phyloP scores from a whole-genome alignment of 1,284 basidiomycete species.

The Malassezia psittaci region DNA sequence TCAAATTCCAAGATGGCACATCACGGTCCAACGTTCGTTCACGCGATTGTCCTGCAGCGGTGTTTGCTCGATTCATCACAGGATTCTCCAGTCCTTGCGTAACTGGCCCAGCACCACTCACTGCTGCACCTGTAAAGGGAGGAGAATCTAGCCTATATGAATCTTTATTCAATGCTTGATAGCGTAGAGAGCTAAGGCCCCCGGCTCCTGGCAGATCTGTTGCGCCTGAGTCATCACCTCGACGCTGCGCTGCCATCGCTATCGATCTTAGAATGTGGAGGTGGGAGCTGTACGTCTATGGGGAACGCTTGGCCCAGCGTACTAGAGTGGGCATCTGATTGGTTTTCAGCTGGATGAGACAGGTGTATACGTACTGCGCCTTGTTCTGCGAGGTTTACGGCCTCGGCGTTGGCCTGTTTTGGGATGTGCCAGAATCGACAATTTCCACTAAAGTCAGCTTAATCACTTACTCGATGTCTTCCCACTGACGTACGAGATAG shows the following conservation, averaged over 20 bases:
- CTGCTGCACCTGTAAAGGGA: conserved; percentile 43
- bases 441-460: conserved; percentile 23
- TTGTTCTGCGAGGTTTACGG: conserved; percentile 28
- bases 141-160: conserved; percentile 46
- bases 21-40: conserved; percentile 20
- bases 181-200: conserved; percentile 25
- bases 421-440: conserved; percentile 42
- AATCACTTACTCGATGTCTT: conserved; percentile 32
- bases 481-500: conserved; percentile 29
- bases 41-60: not conserved
- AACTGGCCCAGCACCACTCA: conserved; percentile 29
- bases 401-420: conserved; percentile 23
- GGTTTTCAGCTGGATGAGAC: conserved; percentile 22
- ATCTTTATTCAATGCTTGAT: conserved; percentile 38
- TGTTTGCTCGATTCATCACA: not conserved
- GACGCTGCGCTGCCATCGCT: not conserved
- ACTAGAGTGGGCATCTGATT: conserved; percentile 34
- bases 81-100: conserved; percentile 18
- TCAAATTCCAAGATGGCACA: conserved; percentile 29
- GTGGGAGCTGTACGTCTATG: not conserved
- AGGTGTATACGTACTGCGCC: conserved; percentile 22
- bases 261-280: not conserved
- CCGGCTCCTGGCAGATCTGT: not conserved
- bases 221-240: not conserved
- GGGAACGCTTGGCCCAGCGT: conserved; percentile 25